Evolutionary conservation across 192 early-diverging fungal genomes (phyloP), one percentile per base, ranked within the genome.

Genomic region (Phlyctochytrium bullatum): DNA sequence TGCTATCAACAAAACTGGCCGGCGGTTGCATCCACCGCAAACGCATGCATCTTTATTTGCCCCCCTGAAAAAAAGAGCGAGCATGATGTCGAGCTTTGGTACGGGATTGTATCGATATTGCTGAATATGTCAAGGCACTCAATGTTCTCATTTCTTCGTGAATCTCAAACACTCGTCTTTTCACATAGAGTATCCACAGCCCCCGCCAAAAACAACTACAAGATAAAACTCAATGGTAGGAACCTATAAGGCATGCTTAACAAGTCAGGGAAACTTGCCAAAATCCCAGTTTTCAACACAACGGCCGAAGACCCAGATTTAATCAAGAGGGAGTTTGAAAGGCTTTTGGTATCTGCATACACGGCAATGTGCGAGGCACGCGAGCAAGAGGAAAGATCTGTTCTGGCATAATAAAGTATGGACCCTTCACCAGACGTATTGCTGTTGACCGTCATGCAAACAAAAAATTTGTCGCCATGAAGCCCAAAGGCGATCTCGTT

Each of bases 31-130:
- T 62, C 66, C 17, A 53, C 63, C 3, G 75, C 75, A 23, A 60
- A 73, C 30, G 76, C 61, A 2, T 73, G 69, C n/a, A 36, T 81
- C 47, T 74, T 73, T 59, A 65, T 79, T 3, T 64, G 59, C 25
- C 29, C 76, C 10, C 68, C 73, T 6, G 80, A 81, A 3, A 36
- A 47, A 20, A 75, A 68, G 65, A 56, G 61, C 47, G 80, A 81
- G n/a, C 74, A 75, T 36, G 80, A 81, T 17, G 36, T 81, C 14
- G 80, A 81, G 28, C 30, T 36, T 28, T 81, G 73, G 80, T 77
- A 40, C 27, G 71, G 60, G 10, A 32, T 31, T 0, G 35, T 20
- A 33, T 24, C 25, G 10, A 31, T 50, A 20, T 31, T 57, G 24
- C 1, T 65, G 54, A 33, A 28, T 65, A 10, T n/a, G 30, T 27